Evolutionary conservation across 1,284 basidiomycete species (phyloP), one percentile per base, ranked within the genome.

Genomic region (Albatrellus sp.): DNA sequence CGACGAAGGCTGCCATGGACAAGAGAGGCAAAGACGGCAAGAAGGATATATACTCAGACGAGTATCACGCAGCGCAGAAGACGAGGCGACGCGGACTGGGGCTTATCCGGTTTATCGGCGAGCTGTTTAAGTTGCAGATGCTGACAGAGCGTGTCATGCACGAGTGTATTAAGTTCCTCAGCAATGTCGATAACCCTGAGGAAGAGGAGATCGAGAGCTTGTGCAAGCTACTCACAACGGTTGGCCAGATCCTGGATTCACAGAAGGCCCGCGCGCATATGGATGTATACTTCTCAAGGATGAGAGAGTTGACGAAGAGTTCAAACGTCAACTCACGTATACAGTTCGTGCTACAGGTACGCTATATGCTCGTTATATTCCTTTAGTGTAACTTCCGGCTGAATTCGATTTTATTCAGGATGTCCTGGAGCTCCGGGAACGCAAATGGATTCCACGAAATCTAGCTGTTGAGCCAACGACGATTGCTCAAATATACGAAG

Each of bases 191-290:
- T 49, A 88, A 90, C 57, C 93, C 93, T 0, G 91, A 97, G 60
- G 94, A 98, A 65, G 94, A 97, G 66, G 92, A 98, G 60, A 88
- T 98, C 54, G 94, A 98, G 70, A 90, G 85, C 40, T 75, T 97
- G 50, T 96, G 90, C 73, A 91, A 92, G 64, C 75, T 98, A 44
- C 66, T 98, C 49, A 77, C 82, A 36, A 98, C 92, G 6, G 89
- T 97, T 47, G 94, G 94, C 43, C 70, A 72, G 48, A 69, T 77
- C 35, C 75, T 96, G 48, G 93, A 98, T 58, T 78, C 77, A 1
- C 62, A 65, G 16, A 91, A 90, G 69, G 87, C 87, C 37, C 75
- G 75, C 42, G 77, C 75, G 13, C 84, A 90, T 57, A 87, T 98
- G 78, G 84, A 90, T 55, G 81, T 93, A 37, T 96, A 97, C 72